Base-by-base conservation (phyloP, 2,329 filamentous ascomycete genomes). In the Pleoardoris graminearum region DNA sequence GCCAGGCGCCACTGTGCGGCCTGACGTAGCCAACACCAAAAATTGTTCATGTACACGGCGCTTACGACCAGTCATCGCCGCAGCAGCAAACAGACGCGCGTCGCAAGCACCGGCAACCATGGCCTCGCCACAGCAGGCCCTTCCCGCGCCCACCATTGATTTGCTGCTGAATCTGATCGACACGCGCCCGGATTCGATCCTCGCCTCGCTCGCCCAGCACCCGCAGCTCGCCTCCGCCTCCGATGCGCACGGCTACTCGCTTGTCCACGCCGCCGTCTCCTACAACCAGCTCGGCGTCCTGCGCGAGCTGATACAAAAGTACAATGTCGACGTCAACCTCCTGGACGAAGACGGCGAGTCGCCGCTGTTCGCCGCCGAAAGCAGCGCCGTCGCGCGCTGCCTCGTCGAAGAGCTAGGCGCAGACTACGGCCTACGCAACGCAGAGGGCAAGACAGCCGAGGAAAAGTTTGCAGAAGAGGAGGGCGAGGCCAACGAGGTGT, bases 341-440 rank as follows among this genome's bases (percentile, higher is more conserved):
- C 84, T 83, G 60, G 94, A 99, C 69, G 90, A 96, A 72, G 94
- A 99, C 71, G 84, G 86, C 51, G 94, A 99, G 76, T 97, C 93
- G 1, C 89, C 93, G n/a, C 79, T 99, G 4, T 99, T 96, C 68
- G 90, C 91, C n/a, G 85, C 87, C 23, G 94, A 99, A 75, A 90
- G 85, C 0, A 79, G 88, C 43, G 86, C 89, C 3, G 87, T 91
- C 37, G 93, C 93, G 17, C 84, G 84, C 63, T 83, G 87, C 47
- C 79, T 99, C 7, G 83, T 97, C 3, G 90, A 95, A 66, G 91
- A 96, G 72, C 79, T 97, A 3, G 84, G 86, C 4, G 84, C 89
- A 27, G 85, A 96, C 62, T 73, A 83, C 32, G 76, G 75, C 17
- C 78, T 87, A 53, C 81, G 77, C 60, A 92, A 94, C 58, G 77